Conservation (phyloP, 306 rosid species). For the Hippophae rhamnoides region DNA sequence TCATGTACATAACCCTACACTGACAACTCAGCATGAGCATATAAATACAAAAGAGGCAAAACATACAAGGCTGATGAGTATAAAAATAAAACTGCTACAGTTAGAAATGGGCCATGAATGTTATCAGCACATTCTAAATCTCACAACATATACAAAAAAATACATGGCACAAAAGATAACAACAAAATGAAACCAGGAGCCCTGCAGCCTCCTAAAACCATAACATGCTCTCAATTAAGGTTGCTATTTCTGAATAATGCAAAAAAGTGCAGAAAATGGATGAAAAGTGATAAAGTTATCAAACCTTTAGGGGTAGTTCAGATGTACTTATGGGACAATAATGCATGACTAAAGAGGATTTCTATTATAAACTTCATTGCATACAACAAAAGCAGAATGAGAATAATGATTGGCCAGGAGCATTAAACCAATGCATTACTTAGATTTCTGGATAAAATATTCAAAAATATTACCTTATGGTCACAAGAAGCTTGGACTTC, state of each 20-base stretch:
- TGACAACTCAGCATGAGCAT: neutral
- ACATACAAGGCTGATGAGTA: neutral
- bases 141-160: neutral
- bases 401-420: too few relatives aligned
- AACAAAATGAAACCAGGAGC: neutral
- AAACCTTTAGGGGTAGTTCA: too few relatives aligned
- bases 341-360: too few relatives aligned
- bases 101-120: neutral
- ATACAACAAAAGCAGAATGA: too few relatives aligned
- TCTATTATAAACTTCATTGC: too few relatives aligned
- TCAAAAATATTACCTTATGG: constrained; percentile 27
- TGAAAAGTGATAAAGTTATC: too few relatives aligned
- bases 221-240: neutral
- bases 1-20: neutral
- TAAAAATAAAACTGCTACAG: too few relatives aligned
- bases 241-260: neutral
- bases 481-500: constrained; percentile 39
- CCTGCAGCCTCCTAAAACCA: neutral
- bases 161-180: neutral
- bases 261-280: neutral
- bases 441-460: too few relatives aligned
- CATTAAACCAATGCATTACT: too few relatives aligned
- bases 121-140: neutral
- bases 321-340: too few relatives aligned
- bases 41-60: neutral